A percentile compares a stretch with the other conserved stretches of the same genome.
These are phyloP conservation scores for Periconia macrospinosa DNA, from an alignment of 2,329 filamentous ascomycete genomes.

Conservation along the genomic window DNA sequence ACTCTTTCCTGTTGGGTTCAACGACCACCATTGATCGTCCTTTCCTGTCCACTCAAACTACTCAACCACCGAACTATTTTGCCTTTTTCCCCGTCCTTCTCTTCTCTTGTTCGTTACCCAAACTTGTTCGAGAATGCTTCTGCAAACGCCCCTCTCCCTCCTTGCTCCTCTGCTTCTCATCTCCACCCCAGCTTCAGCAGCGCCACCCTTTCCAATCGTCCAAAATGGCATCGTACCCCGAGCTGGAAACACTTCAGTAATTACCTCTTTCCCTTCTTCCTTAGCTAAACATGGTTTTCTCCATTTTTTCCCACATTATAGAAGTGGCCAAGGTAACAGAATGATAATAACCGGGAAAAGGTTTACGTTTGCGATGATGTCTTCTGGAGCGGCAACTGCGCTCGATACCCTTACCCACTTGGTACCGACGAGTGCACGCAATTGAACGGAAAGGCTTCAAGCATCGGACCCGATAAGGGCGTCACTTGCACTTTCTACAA, in stretches of 20 bases:
- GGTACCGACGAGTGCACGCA: conserved; percentile 19
- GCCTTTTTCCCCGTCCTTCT: too few relatives aligned
- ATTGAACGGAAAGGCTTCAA: conserved; percentile 18
- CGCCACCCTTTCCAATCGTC: background rate
- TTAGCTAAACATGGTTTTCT: too few relatives aligned
- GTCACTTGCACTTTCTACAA: conserved; percentile 30
- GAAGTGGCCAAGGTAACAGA: background rate
- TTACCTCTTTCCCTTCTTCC: background rate
- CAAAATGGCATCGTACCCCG: background rate
- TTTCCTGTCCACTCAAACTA: too few relatives aligned
- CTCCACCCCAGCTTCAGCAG: background rate
- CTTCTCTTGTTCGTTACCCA: too few relatives aligned
- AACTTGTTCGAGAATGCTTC: background rate
- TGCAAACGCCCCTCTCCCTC: background rate
- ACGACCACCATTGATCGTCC: background rate
- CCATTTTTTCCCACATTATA: too few relatives aligned
- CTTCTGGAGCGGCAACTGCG: conserved; percentile 26
- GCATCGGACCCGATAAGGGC: conserved; percentile 25
- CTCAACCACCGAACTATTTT: too few relatives aligned
- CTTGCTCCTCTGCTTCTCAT: background rate
- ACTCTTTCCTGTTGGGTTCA: background rate
- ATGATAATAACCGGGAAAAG: conserved; percentile 10
- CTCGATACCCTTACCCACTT: conserved; percentile 9
- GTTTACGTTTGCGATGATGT: conserved; percentile 28
- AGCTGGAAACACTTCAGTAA: background rate